Conservation (phyloP, 345 rosid species). For the Gossypium australe region DNA sequence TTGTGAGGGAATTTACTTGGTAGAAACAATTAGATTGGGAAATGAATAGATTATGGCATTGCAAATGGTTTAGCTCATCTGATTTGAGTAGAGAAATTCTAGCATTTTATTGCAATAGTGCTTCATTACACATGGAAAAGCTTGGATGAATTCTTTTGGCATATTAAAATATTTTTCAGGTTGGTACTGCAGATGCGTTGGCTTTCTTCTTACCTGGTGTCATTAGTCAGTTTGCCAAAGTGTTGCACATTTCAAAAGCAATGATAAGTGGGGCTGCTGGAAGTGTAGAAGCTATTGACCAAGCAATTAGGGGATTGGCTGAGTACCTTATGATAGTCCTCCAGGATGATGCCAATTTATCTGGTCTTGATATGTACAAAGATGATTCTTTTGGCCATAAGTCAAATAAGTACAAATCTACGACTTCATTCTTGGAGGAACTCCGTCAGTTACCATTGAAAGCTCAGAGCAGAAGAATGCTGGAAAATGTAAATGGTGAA, state of each 20-base stretch:
- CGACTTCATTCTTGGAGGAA: slow-evolving; percentile 47
- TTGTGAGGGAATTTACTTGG: background rate
- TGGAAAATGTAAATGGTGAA: slow-evolving; percentile 30
- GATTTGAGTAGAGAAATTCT: background rate
- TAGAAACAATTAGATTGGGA: background rate
- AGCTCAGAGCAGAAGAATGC: slow-evolving; percentile 28
- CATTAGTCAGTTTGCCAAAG: slow-evolving; percentile 79
- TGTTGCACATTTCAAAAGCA: slow-evolving; percentile 62
- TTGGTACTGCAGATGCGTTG: slow-evolving; percentile 82
- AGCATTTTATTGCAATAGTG: background rate
- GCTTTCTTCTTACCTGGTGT: slow-evolving; percentile 96
- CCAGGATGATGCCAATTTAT: slow-evolving; percentile 57
- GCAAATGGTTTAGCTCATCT: background rate
- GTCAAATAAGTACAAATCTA: slow-evolving; percentile 34
- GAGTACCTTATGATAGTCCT: slow-evolving; percentile 92
- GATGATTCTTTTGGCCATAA: slow-evolving; percentile 23
- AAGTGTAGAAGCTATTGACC: slow-evolving; percentile 71
- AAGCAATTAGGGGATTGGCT: slow-evolving; percentile 76
- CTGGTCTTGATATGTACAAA: slow-evolving; percentile 28
- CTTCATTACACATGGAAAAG: background rate
- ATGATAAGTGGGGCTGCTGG: slow-evolving; percentile 96
- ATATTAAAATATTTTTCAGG: slow-evolving; percentile 36
- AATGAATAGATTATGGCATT: background rate
- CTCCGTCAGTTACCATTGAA: slow-evolving; percentile 59
- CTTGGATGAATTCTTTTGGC: slow-evolving; percentile 9